phyloP scores from a whole-genome alignment of 2,329 filamentous ascomycete species.

The Sarocladium oryzae region DNA sequence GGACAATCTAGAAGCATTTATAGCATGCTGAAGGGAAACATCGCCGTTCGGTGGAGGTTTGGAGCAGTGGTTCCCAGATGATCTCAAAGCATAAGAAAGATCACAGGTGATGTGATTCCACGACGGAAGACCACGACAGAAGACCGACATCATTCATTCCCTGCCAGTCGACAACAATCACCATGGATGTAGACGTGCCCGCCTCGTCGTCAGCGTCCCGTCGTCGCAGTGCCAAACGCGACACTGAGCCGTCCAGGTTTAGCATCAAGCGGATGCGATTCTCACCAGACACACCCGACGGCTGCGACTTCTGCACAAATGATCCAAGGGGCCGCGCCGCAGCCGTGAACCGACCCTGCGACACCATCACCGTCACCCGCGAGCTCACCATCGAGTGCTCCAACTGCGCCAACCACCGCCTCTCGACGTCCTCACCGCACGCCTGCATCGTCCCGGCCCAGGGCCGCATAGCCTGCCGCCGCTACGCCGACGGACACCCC shows the following conservation, averaged over 20 bases:
- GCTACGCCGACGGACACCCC: conserved; percentile 14
- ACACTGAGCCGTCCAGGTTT: background rate
- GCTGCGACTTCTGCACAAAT: conserved; percentile 15
- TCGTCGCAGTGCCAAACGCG: background rate
- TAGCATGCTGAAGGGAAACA: no score
- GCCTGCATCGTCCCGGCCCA: conserved; percentile 13
- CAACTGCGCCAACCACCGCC: conserved; percentile 20
- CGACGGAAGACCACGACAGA: no score
- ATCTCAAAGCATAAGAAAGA: no score
- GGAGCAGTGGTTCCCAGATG: no score
- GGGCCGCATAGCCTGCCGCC: conserved; percentile 10
- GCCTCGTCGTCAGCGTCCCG: background rate
- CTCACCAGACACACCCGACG: no score
- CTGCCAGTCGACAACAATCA: background rate
- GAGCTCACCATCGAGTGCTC: conserved; percentile 17
- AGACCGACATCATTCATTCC: background rate
- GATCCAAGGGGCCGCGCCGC: conserved; percentile 10
- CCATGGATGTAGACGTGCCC: background rate
- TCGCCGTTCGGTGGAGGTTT: no score
- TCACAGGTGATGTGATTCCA: no score
- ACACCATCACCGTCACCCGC: conserved; percentile 10
- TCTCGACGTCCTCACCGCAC: background rate
- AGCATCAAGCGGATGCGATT: no score
- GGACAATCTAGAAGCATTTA: no score
- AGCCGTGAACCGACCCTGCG: conserved; percentile 11